Base-by-base conservation (phyloP, 192 early-diverging fungal genomes). In the Coemansia sp. region DNA sequence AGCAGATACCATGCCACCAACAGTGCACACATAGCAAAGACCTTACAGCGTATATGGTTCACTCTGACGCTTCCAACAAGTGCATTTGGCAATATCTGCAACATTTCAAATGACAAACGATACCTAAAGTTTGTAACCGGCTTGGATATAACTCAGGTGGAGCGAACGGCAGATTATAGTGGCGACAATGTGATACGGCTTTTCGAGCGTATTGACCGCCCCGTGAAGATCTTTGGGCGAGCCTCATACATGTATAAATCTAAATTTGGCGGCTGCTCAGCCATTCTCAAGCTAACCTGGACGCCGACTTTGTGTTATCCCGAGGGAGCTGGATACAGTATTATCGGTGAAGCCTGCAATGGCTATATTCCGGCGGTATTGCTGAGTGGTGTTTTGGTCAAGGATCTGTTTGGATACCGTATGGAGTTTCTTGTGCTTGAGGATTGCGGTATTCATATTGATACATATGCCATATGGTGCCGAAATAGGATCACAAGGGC, bases 291-390 rank as follows among this genome's bases (percentile, higher is more conserved):
- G 42, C 10, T 70, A 0, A 25, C 58, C n/a, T 70, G 40, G 55
- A 56, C 56, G 4, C 61, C 18, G 0, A 23, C 12, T 3, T 49
- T 24, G 15, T 49, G 55, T 0, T 21, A 64, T 15, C 62, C 62
- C 1, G 68, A 70, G 31, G 40, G 62, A 36, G 68, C 68, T 1
- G 36, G 60, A 3, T 70, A 64, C 23, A 57, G 60, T 14, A 42
- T 60, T 2, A 57, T 70, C 2, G 4, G 31, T 0, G 7, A n/a
- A 4, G 9, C 9, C 1, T 21, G 23, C 21, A 31, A 50, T 24
- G 21, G 7, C 0, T 26, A 23, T 3, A 56, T 64, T 7, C 62
- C 68, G 1, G 10, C 49, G 3, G 42, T 70, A 0, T 49, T 31
- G 7, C 21, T 17, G 3, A 55, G 52, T 15, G 56, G 62, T 0